Base-by-base conservation (phyloP, 805 yeast species). In the Metschnikowia baotianmanensis region DNA sequence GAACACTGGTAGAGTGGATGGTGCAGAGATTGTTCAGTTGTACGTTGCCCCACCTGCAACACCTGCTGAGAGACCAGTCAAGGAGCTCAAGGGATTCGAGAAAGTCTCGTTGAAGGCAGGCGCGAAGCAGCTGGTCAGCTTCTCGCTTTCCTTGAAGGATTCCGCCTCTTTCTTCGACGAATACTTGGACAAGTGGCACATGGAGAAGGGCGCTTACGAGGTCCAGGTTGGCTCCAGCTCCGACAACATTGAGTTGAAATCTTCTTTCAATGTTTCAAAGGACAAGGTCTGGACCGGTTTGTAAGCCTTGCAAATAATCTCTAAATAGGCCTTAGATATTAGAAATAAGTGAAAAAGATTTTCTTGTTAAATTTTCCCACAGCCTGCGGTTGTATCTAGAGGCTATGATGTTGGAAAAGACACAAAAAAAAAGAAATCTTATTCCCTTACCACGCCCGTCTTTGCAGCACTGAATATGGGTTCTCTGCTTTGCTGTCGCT, bases 21-120 rank as follows among this genome's bases (percentile, higher is more conserved):
- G 67, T 20, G 40, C 46, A 19, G 65, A 61, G 43, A 63, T 54
- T 13, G 58, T 59, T 13, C 67, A 62, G 45, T 46, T 61, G 18
- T 62, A 62, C 45, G 43, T 55, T 13, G 39, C 51, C 24, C 53
- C 52, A 15, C 36, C 42, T 13, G 42, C 50, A 12, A 39, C 59
- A 15, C 37, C 38, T 17, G 49, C 60, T 13, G 47, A 47, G 17
- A 51, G 58, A 17, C 64, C 66, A 1, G 40, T 50, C 15, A 61
- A 61, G 37, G 65, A 61, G 40, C 55, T 62, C 38, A 57, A 56
- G 41, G 66, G 60, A 20, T 61, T 54, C 37, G 63, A 52, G 32
- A 62, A 62, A 48, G 60, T 58, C 11, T 62, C 35, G 44, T 46
- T 26, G 43, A 54, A 1, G 58, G 58, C 3, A 40, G 50, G 32